phyloP scores from a whole-genome alignment of 495 filamentous ascomycete genomes.

The Podospora didyma region DNA sequence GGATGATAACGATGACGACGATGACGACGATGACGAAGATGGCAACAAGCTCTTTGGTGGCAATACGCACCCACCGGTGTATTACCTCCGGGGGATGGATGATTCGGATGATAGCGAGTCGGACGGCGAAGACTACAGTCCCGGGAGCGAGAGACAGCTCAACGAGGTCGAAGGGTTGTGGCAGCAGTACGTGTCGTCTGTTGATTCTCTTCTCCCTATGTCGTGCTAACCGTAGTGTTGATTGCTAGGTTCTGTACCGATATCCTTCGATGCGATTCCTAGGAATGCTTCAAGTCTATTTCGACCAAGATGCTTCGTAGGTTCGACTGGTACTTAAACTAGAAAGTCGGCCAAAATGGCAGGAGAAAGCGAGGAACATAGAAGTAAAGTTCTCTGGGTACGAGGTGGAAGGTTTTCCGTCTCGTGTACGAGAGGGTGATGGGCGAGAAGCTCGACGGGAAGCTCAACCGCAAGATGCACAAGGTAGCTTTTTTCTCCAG shows the following conservation, averaged over 20 bases:
- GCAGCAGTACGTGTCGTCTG: not conserved
- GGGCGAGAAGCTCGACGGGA: slow-evolving; percentile 2
- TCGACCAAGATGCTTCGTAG: not conserved
- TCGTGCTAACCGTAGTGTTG: not conserved
- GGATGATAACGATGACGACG: slow-evolving; percentile 4
- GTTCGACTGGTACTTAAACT: slow-evolving; percentile 4
- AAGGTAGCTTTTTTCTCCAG: not conserved
- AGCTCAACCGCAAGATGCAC: slow-evolving; percentile 7
- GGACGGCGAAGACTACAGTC: slow-evolving; percentile 9
- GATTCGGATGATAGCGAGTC: not conserved
- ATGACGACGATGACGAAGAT: slow-evolving; percentile 6
- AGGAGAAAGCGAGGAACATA: slow-evolving; percentile 5
- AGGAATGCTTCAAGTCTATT: slow-evolving; percentile 3
- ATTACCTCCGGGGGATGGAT: not conserved
- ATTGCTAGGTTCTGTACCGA: not conserved
- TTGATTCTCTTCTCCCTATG: not conserved
- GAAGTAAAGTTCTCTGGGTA: slow-evolving; percentile 3
- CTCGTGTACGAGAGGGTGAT: slow-evolving; percentile 7
- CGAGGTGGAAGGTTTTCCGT: slow-evolving; percentile 2
- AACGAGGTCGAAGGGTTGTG: slow-evolving; percentile 4
- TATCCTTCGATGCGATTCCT: slow-evolving; percentile 1
- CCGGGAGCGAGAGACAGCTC: slow-evolving; percentile 1
- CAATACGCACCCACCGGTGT: slow-evolving; percentile 2
- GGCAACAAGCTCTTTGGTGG: slow-evolving; percentile 1
- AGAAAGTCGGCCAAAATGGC: not conserved